Evolutionary conservation across 139 green algal species (phyloP).

Genomic region (Haematococcus sp.): DNA sequence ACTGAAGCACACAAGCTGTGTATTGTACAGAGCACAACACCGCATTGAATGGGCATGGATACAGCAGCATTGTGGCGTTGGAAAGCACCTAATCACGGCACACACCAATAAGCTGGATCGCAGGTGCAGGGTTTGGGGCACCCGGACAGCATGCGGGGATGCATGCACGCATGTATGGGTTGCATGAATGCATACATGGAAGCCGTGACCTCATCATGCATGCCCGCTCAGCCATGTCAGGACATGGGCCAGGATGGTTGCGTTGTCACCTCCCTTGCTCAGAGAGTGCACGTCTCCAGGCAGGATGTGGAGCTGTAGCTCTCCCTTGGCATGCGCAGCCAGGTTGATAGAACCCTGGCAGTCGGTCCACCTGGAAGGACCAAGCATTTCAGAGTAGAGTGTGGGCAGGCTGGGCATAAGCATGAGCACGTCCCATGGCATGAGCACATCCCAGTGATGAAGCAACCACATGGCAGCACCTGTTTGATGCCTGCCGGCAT

Average conservation of each 20-base stretch:
- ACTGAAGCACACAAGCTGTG: too few species aligned
- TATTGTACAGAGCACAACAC: too few species aligned
- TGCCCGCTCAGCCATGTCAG: neutral
- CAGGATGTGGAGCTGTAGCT: neutral
- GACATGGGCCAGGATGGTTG: neutral
- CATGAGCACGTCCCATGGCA: neutral
- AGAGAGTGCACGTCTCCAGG: neutral
- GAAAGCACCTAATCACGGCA: too few species aligned
- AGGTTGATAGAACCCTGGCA: neutral
- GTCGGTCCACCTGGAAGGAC: neutral
- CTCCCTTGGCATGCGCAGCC: neutral
- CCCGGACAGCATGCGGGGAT: too few species aligned
- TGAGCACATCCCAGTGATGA: neutral
- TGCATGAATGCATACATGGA: too few species aligned
- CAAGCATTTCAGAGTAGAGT: neutral
- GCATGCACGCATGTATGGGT: too few species aligned
- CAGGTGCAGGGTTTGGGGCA: too few species aligned
- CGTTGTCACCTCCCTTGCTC: neutral
- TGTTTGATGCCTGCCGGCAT: neutral
- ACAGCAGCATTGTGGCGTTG: too few species aligned
- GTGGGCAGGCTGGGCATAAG: neutral
- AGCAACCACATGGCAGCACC: neutral
- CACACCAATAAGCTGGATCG: too few species aligned
- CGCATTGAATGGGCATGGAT: too few species aligned
- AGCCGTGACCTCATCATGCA: too few species aligned